Conservation (phyloP, 176 grass and related monocot genomes). For the Oryza officinalis region DNA sequence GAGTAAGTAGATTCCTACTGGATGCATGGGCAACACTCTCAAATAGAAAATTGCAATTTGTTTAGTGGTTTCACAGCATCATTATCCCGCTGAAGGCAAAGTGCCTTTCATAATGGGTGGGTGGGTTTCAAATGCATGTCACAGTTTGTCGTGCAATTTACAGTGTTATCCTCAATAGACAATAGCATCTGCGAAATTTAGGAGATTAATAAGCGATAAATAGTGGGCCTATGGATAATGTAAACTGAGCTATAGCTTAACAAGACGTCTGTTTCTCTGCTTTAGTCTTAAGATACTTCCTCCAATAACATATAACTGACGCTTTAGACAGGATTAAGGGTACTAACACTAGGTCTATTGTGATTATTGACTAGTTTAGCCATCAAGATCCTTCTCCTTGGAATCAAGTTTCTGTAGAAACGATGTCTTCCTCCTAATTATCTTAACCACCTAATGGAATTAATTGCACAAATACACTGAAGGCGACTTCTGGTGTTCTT, state of each 20-base stretch:
- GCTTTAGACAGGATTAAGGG: no score
- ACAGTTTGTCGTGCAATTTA: neutral
- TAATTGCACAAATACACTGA: no score
- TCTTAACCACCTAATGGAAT: no score
- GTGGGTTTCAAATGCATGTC: neutral
- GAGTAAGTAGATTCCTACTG: neutral
- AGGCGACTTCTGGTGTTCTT: no score
- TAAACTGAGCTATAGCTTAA: neutral
- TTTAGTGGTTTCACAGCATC: neutral
- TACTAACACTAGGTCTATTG: no score
- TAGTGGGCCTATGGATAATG: neutral
- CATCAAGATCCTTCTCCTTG: no score
- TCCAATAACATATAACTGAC: no score
- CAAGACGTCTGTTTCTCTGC: neutral
- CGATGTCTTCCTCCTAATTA: no score
- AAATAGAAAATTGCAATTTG: neutral
- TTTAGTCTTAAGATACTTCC: neutral
- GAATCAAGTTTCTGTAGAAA: no score
- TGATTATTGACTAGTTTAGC: no score
- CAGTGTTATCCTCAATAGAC: neutral
- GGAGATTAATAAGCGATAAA: neutral
- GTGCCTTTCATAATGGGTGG: neutral
- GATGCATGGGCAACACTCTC: neutral
- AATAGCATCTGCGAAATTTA: neutral
- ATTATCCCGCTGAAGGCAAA: neutral